Evolutionary conservation across 768 basidiomycete species (phyloP).

Genomic region (Zangia roseola): DNA sequence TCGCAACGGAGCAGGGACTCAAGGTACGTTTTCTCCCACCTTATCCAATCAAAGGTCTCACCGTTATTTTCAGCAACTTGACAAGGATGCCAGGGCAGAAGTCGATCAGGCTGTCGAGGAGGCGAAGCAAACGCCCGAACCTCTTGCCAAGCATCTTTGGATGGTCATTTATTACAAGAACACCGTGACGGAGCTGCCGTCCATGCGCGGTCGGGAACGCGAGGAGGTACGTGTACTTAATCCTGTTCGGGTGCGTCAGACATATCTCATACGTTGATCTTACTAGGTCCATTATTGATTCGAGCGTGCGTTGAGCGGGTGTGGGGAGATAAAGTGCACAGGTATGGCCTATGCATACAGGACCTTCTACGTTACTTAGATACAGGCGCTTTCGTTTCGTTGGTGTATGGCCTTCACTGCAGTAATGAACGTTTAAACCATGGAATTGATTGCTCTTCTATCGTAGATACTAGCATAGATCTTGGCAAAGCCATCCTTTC

Average conservation of each 20-base stretch:
- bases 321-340: not conserved
- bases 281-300: constrained; percentile 13
- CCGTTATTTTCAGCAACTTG: constrained; percentile 55
- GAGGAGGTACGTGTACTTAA: constrained; percentile 72
- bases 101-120: constrained; percentile 91
- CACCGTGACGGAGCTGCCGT: constrained; percentile 80
- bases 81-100: constrained; percentile 86
- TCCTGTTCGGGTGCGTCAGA: no score
- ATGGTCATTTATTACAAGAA: constrained; percentile 87
- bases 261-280: no score
- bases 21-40: constrained; percentile 53
- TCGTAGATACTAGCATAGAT: no score
- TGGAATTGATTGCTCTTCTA: not conserved
- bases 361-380: constrained; percentile 8
- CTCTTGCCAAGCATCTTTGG: constrained; percentile 71
- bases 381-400: constrained; percentile 3
- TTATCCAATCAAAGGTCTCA: no score
- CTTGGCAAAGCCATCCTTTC: no score
- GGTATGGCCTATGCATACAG: not conserved
- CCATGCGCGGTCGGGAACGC: constrained; percentile 88
- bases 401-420: not conserved
- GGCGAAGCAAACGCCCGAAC: constrained; percentile 82
- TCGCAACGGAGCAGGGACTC: constrained; percentile 85
- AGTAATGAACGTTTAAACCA: not conserved
- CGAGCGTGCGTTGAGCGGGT: not conserved